These are phyloP conservation scores for Saccharomycopsis sp. DNA, from an alignment of 805 yeast species.

Conservation along the genomic window DNA sequence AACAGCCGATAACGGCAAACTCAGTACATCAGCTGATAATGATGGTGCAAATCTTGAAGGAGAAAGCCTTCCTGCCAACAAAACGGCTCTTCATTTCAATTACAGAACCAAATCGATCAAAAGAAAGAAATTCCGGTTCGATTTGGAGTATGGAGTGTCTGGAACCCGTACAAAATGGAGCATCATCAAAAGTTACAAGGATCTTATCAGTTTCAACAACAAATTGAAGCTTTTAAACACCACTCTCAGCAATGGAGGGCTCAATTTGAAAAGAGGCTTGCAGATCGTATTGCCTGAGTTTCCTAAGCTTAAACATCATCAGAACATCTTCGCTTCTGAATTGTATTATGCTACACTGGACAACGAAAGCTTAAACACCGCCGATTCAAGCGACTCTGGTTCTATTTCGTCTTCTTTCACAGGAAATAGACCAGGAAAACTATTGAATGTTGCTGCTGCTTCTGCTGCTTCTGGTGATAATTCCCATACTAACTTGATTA, in stretches of 20 bases:
- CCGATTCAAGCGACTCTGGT: neutral
- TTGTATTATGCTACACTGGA: neutral
- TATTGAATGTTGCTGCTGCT: neutral
- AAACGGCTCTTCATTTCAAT: neutral
- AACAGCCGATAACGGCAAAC: neutral
- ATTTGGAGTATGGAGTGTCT: conserved; percentile 87
- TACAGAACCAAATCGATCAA: conserved; percentile 8
- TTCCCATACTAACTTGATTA: no score
- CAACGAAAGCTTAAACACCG: neutral
- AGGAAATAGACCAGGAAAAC: neutral
- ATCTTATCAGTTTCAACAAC: conserved; percentile 40
- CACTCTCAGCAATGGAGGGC: conserved; percentile 9
- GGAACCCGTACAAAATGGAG: conserved; percentile 74
- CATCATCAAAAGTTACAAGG: conserved; percentile 63
- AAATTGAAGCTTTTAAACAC: conserved; percentile 7
- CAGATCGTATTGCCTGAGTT: conserved; percentile 16
- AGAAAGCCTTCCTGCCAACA: neutral
- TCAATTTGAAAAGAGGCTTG: conserved; percentile 7
- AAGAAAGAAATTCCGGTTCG: conserved; percentile 48
- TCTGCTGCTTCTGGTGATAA: neutral
- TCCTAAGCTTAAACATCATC: conserved; percentile 16
- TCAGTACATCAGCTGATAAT: neutral
- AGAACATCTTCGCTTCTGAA: neutral
- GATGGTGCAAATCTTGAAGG: neutral
- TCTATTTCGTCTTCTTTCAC: neutral